Conservation (phyloP, 2,329 filamentous ascomycete species). For the Pseudofabraea citricarpa region DNA sequence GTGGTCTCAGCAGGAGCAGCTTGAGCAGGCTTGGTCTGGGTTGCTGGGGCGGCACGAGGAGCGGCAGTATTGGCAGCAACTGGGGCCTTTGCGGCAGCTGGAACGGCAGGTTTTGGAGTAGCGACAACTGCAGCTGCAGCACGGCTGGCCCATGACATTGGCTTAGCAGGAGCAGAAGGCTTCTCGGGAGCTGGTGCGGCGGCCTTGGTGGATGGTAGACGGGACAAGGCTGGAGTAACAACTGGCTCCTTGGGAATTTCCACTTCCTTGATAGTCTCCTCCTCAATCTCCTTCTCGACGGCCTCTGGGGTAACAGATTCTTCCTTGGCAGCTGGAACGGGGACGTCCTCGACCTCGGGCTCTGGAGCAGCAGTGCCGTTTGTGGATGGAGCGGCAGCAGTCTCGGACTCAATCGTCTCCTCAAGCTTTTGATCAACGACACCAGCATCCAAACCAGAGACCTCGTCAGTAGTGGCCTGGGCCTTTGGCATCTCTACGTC, state of each 20-base stretch:
- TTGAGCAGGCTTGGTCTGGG: constrained; percentile 35
- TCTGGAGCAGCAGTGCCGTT: constrained; percentile 35
- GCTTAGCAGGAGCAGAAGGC: constrained; percentile 53
- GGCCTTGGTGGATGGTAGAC: constrained; percentile 22
- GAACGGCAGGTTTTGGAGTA: constrained; percentile 52
- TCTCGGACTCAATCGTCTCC: constrained; percentile 43
- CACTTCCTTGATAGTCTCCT: constrained; percentile 49
- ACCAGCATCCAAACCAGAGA: constrained; percentile 37
- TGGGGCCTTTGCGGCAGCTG: constrained; percentile 50
- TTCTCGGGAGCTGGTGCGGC: constrained; percentile 41
- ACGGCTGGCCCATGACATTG: constrained; percentile 72
- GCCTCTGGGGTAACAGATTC: constrained; percentile 21
- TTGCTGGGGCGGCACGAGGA: constrained; percentile 33
- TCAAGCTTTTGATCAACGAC: constrained; percentile 74
- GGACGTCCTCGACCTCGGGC: constrained; percentile 33
- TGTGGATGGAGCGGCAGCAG: constrained; percentile 32
- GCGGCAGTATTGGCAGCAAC: constrained; percentile 49
- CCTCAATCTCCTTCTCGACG: constrained; percentile 38
- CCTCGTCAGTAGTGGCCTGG: constrained; percentile 28
- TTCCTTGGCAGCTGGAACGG: constrained; percentile 26
- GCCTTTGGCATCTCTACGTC: constrained; percentile 29
- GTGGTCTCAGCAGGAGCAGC: constrained; percentile 43
- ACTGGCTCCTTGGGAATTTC: constrained; percentile 65
- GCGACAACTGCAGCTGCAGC: constrained; percentile 50
- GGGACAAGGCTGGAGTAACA: constrained; percentile 47